Evolutionary conservation across 129 eudicot species (phyloP), one percentile per base, ranked within the genome.

Genomic region (Ambrosia artemisiifolia): DNA sequence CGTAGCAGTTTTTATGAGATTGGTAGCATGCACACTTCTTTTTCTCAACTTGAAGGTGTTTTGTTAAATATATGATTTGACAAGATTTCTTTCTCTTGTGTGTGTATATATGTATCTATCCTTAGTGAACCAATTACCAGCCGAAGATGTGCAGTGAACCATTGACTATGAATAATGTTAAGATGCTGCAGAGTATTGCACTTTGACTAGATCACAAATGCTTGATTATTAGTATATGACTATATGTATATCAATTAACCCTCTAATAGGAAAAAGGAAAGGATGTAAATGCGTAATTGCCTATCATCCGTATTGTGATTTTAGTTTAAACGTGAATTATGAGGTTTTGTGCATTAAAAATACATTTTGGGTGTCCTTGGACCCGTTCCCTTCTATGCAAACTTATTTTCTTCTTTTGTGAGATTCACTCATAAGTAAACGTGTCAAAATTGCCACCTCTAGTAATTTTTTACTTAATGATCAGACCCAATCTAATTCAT

Each of bases 101-200:
- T 60, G 68, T 59, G 8, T 68, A 6, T 48, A 12, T 63, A 13
- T 46, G 17, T 11, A 36, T 43, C 33, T 40, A 40, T 56, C 14
- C 32, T 69, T 33, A 49, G 32, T 68, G 33, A 32, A 49, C 28
- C 42, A 48, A 48, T n/a, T n/a, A n/a, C n/a, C n/a, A 6, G 1
- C 10, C 6, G 2, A 51, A 50, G 44, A 68, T 49, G 8, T 48
- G 65, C 64, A 70, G 53, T 53, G n/a, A n/a, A n/a, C n/a, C n/a
- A n/a, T n/a, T n/a, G 51, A 30, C 51, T 70, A 51, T 14, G 17
- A 69, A 67, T 67, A 28, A 8, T 6, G 0, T 47, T 67, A 28
- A 44, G 60, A 30, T 68, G 73, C 60, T 68, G 6, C 44, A 40
- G 11, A 34, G 46, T 69, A 62, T 42, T 43, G 59, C 46, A 60